Conservation (phyloP, 768 basidiomycete species). For the Kwoniella sp. region DNA sequence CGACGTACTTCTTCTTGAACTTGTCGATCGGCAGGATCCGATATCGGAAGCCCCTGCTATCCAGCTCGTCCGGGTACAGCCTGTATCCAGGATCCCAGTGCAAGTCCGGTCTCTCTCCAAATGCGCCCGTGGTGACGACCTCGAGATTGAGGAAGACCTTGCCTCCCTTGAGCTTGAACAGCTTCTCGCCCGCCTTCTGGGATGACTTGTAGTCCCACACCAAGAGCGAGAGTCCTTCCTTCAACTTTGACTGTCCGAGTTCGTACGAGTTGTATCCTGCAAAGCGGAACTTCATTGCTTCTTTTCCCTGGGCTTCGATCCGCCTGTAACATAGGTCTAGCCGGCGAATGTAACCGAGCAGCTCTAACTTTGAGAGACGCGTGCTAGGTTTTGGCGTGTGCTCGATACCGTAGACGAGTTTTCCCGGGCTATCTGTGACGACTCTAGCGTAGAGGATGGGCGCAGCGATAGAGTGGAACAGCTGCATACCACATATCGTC, state of each 20-base stretch:
- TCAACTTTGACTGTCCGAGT: neutral
- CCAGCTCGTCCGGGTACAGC: constrained; percentile 2
- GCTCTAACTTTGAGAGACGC: constrained; percentile 2
- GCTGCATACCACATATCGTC: no score
- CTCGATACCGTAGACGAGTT: neutral
- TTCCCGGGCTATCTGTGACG: neutral
- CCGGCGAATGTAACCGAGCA: constrained; percentile 5
- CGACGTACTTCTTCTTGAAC: constrained; percentile 3
- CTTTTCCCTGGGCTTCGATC: neutral
- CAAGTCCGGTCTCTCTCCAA: neutral
- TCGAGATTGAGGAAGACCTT: neutral
- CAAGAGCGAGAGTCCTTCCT: neutral
- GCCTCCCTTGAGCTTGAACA: neutral
- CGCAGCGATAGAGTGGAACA: constrained; percentile 1
- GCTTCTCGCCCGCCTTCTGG: neutral
- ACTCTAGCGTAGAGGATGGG: constrained; percentile 14
- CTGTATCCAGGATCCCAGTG: neutral
- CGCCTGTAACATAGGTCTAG: neutral
- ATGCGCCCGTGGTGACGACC: neutral
- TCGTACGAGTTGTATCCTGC: neutral
- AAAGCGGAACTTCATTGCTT: neutral
- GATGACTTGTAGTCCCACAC: neutral
- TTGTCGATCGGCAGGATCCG: neutral
- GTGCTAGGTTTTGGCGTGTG: neutral
- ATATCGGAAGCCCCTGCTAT: constrained; percentile 4